These are phyloP conservation scores for Hypoxylon lenormandii DNA, from an alignment of 495 filamentous ascomycete species.

Conservation along the genomic window DNA sequence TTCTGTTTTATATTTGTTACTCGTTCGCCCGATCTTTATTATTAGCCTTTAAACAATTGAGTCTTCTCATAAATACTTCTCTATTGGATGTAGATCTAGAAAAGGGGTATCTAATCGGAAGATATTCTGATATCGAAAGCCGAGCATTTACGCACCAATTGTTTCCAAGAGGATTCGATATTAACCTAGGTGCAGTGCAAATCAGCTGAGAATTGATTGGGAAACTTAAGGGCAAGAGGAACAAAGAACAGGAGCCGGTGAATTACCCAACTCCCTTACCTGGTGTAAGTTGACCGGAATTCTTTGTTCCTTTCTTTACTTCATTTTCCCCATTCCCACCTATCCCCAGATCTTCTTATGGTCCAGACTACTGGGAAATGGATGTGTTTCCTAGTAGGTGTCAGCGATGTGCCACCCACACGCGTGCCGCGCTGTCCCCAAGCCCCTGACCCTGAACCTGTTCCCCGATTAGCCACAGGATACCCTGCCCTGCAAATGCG, in stretches of 20 bases:
- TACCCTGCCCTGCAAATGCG: conserved; percentile 46
- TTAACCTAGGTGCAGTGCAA: not conserved
- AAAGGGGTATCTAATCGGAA: not conserved
- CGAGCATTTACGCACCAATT: not conserved
- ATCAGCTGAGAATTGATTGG: not conserved
- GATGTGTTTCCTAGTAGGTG: conserved; percentile 13
- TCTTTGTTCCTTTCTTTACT: conserved; percentile 3
- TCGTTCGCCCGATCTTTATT: no score
- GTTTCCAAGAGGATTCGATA: conserved; percentile 14
- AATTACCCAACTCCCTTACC: not conserved
- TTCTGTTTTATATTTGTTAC: no score
- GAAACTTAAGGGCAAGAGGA: conserved; percentile 8
- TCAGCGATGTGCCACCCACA: conserved; percentile 35
- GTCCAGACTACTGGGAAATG: conserved; percentile 36
- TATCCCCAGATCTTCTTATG: conserved; percentile 27
- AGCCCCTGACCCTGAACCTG: conserved; percentile 36
- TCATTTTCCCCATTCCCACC: conserved; percentile 12
- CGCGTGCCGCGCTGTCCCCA: conserved; percentile 22
- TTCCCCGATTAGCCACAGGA: conserved; percentile 30
- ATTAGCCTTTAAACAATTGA: no score
- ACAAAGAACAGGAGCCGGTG: conserved; percentile 12
- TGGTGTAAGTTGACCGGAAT: conserved; percentile 28
- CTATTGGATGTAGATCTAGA: not conserved
- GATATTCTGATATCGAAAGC: not conserved
- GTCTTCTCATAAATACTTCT: not conserved